Conservation (phyloP, 208 protist species). For the Naegleria gruberi region DNA sequence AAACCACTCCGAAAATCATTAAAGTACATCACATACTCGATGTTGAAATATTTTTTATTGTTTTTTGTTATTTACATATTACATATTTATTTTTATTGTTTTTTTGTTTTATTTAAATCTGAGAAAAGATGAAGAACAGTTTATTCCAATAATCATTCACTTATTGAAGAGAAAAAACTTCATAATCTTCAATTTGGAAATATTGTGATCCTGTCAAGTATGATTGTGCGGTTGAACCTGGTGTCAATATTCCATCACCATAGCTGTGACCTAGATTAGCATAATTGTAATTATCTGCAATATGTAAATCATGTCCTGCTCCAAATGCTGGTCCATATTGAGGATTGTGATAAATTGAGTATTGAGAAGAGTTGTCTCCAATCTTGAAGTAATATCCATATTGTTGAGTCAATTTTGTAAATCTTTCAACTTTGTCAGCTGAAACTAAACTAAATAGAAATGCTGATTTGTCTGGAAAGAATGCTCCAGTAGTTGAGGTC, state of each 20-base stretch:
- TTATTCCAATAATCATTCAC: too few relatives aligned
- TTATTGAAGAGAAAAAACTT: too few relatives aligned
- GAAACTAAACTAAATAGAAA: neutral
- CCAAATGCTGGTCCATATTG: neutral
- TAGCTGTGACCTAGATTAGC: neutral
- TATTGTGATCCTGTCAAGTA: neutral
- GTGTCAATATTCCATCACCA: neutral
- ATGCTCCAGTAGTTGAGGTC: neutral
- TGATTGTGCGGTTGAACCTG: neutral
- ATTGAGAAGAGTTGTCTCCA: neutral
- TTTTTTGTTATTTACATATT: too few relatives aligned
- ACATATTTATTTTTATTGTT: too few relatives aligned
- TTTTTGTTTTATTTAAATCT: too few relatives aligned
- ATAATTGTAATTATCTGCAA: neutral
- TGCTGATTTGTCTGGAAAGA: neutral
- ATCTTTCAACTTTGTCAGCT: neutral
- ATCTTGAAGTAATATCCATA: too few relatives aligned
- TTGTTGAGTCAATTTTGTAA: neutral
- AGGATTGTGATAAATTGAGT: neutral
- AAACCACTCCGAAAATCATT: too few relatives aligned
- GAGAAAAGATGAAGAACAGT: too few relatives aligned
- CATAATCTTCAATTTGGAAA: neutral
- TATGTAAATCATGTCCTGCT: neutral
- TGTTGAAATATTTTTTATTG: too few relatives aligned
- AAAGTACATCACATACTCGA: too few relatives aligned